Evolutionary conservation across 2,329 filamentous ascomycete genomes (phyloP).

Genomic region (Fusarium sp.): DNA sequence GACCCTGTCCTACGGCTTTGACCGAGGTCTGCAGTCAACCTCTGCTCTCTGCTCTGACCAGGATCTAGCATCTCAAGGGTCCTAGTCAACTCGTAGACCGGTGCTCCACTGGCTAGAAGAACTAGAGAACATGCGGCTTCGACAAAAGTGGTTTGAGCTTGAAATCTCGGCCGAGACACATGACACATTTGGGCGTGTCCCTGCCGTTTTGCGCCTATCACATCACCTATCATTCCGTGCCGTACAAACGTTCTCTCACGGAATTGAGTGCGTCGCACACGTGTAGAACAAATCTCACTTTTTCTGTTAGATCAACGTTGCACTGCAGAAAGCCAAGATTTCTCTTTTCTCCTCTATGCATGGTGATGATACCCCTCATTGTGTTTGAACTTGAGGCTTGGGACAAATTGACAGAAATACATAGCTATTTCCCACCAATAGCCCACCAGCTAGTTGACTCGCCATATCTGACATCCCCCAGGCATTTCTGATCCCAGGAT

Average conservation of each 20-base stretch:
- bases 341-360: slow-evolving; percentile 28
- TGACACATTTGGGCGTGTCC: slow-evolving; percentile 27
- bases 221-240: background rate
- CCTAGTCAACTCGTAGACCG: slow-evolving; percentile 1
- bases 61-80: slow-evolving; percentile 5
- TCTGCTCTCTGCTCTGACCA: background rate
- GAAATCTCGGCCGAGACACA: slow-evolving; percentile 42
- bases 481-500: background rate
- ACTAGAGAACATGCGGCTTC: slow-evolving; percentile 31
- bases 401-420: background rate
- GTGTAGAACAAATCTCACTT: slow-evolving; percentile 14
- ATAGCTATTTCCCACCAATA: background rate
- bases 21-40: background rate
- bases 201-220: slow-evolving; percentile 5
- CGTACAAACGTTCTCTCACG: background rate
- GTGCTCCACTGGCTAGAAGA: slow-evolving; percentile 19
- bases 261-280: slow-evolving; percentile 8
- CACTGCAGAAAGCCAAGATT: slow-evolving; percentile 17
- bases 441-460: background rate
- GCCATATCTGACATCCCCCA: background rate
- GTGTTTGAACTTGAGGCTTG: background rate
- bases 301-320: slow-evolving; percentile 4
- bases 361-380: slow-evolving; percentile 6
- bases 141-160: slow-evolving; percentile 33
- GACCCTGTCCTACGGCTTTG: background rate